A percentile compares a stretch with the other conserved stretches of the same genome.
These are phyloP conservation scores for Vitis labrusca DNA, from an alignment of 164 flowering plant species.

Conservation along the genomic window DNA sequence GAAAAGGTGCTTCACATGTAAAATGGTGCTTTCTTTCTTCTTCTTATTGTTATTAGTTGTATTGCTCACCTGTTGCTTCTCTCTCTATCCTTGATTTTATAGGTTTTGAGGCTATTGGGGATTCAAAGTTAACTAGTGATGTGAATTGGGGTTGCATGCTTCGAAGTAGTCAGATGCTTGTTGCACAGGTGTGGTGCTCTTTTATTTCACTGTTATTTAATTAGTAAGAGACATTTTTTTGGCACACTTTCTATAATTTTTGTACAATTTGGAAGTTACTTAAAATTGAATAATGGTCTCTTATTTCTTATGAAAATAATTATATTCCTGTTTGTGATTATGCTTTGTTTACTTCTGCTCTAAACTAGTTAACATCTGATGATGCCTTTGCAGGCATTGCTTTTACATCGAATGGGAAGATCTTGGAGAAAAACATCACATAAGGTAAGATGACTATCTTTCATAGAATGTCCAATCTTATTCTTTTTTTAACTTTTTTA, in stretches of 20 bases:
- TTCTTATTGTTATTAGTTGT: conserved; percentile 2
- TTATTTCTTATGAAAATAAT: background rate
- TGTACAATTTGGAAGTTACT: too few species aligned
- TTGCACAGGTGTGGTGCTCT: conserved; percentile 68
- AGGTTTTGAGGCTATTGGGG: conserved; percentile 83
- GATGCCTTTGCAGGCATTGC: conserved; percentile 57
- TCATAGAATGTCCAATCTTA: background rate
- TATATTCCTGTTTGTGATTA: background rate
- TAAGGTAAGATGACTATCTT: conserved; percentile 42
- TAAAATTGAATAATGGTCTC: too few species aligned
- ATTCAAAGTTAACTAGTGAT: conserved; percentile 78
- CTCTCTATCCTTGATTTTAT: background rate
- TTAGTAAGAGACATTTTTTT: too few species aligned
- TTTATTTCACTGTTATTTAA: background rate
- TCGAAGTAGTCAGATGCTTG: conserved; percentile 98
- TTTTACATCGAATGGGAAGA: conserved; percentile 78
- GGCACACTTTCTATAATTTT: too few species aligned
- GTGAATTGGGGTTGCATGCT: conserved; percentile 97
- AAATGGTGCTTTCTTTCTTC: background rate
- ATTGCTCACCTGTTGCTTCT: background rate
- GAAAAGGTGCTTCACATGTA: conserved; percentile 61
- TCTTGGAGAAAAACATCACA: conserved; percentile 73
- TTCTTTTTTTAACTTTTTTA: background rate
- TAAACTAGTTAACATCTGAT: background rate
- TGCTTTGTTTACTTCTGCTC: too few species aligned